These are phyloP conservation scores for Patellaria atrata DNA, from an alignment of 495 filamentous ascomycete genomes.

Conservation along the genomic window DNA sequence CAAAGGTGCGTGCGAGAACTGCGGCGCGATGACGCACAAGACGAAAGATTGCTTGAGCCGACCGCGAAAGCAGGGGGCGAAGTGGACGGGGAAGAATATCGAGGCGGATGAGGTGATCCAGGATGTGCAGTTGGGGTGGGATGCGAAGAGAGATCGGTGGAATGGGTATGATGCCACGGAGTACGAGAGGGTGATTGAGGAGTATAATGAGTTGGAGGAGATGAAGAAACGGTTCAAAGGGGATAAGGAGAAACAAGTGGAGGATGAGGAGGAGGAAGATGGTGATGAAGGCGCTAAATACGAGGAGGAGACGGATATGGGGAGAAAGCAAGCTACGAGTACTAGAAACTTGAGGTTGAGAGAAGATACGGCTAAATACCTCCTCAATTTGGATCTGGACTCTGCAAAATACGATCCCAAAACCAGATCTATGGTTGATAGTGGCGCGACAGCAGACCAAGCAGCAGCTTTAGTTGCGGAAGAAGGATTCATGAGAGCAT, in stretches of 20 bases:
- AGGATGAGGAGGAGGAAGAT: constrained; percentile 40
- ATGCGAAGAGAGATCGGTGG: constrained; percentile 97
- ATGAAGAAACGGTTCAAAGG: constrained; percentile 46
- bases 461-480: constrained; percentile 83
- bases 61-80: constrained; percentile 79
- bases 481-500: constrained; percentile 80
- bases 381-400: constrained; percentile 86
- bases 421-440: constrained; percentile 84
- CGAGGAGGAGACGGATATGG: constrained; percentile 95
- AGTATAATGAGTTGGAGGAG: constrained; percentile 75
- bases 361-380: constrained; percentile 97
- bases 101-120: constrained; percentile 83
- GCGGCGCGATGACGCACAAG: constrained; percentile 91
- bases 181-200: constrained; percentile 70
- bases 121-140: constrained; percentile 78
- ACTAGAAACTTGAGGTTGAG: constrained; percentile 81
- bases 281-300: constrained; percentile 60
- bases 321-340: constrained; percentile 73
- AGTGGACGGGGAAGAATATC: constrained; percentile 86
- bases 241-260: constrained; percentile 34
- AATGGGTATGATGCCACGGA: constrained; percentile 88
- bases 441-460: constrained; percentile 67
- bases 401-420: constrained; percentile 98
- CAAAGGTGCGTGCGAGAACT: constrained; percentile 97
- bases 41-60: constrained; percentile 84